phyloP scores from a whole-genome alignment of 768 basidiomycete genomes.

The Trametes meyenii region DNA sequence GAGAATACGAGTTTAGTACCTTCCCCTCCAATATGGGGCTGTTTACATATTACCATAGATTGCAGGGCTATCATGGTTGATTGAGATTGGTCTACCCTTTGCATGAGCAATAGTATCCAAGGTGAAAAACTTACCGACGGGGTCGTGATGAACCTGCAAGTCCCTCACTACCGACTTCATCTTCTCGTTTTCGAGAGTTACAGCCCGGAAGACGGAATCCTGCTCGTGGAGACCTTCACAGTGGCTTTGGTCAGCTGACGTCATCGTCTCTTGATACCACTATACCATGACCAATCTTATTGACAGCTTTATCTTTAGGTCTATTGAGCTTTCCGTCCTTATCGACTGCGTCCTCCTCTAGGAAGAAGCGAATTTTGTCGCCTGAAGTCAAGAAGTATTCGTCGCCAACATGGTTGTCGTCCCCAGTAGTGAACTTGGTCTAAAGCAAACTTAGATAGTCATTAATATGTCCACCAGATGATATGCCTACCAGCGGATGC shows the following conservation, averaged over 20 bases:
- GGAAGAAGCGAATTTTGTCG: slow-evolving; percentile 93
- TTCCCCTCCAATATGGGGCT: slow-evolving; percentile 89
- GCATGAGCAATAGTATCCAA: too few species aligned
- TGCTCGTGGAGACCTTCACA: slow-evolving; percentile 77
- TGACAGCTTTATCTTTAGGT: slow-evolving; percentile 78
- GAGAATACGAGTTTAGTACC: slow-evolving; percentile 50
- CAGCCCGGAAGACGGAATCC: slow-evolving; percentile 77
- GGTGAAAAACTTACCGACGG: slow-evolving; percentile 58
- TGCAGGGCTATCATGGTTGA: slow-evolving; percentile 64
- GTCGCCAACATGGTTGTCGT: slow-evolving; percentile 82
- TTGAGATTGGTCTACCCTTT: too few species aligned
- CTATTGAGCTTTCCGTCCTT: slow-evolving; percentile 67
- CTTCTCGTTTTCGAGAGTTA: slow-evolving; percentile 79
- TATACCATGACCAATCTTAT: slow-evolving; percentile 92
- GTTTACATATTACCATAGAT: slow-evolving; percentile 96
- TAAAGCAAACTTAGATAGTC: slow-evolving; percentile 30
- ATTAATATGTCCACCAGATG: background rate
- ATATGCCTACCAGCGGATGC: slow-evolving; percentile 69
- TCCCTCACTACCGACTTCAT: slow-evolving; percentile 73
- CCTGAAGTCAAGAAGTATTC: slow-evolving; percentile 91
- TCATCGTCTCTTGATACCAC: background rate
- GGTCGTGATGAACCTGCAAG: slow-evolving; percentile 82
- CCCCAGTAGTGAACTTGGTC: slow-evolving; percentile 90
- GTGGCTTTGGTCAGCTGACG: background rate
- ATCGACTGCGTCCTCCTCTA: slow-evolving; percentile 87